Evolutionary conservation across 768 basidiomycete species (phyloP), one percentile per base, ranked within the genome.

Genomic region (Exidia glandulosa): DNA sequence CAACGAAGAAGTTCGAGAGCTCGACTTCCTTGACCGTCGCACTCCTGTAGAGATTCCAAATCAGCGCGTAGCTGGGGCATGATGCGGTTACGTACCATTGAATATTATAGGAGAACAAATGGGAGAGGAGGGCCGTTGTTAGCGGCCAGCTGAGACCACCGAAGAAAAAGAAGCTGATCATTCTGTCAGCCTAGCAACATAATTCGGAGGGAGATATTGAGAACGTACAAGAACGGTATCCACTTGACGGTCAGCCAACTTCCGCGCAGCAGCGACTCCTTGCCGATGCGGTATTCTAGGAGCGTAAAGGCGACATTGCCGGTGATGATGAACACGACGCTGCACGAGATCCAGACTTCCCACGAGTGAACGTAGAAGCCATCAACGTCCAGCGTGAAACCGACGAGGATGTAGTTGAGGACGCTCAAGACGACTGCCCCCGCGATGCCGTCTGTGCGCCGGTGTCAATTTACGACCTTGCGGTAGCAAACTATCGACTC

Each of bases 291-390:
- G 68, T 87, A 86, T 67, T 89, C 85, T 16, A 85, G 76, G 33
- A 87, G 70, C 27, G 85, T 86, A 71, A 77, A 87, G 0, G 82
- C 81, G 41, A 86, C 58, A 63, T 90, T 89, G 36, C 86, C 85
- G 0, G 83, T 77, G 41, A 80, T 81, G 2, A 86, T 85, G 75
- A 81, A 77, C 50, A 89, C 81, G 59, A 87, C 79, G 5, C 81
- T 82, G 67, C 85, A 86, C 2, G 87, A 83, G 19, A 90, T 73
- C 79, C 84, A 86, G 62, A 89, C 83, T 69, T 88, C 83, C 68
- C 86, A 86, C 66, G 79, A 81, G 70, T 84, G 82, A 72, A 84
- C 73, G 72, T 86, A 89, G 71, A 76, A 89, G 1, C 81, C 86
- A 64, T 88, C 86, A 36, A 87, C 76, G 32, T 81, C 74, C 27